These are phyloP conservation scores for Rhizopogon vesiculosus DNA, from an alignment of 768 basidiomycete species.

Conservation along the genomic window DNA sequence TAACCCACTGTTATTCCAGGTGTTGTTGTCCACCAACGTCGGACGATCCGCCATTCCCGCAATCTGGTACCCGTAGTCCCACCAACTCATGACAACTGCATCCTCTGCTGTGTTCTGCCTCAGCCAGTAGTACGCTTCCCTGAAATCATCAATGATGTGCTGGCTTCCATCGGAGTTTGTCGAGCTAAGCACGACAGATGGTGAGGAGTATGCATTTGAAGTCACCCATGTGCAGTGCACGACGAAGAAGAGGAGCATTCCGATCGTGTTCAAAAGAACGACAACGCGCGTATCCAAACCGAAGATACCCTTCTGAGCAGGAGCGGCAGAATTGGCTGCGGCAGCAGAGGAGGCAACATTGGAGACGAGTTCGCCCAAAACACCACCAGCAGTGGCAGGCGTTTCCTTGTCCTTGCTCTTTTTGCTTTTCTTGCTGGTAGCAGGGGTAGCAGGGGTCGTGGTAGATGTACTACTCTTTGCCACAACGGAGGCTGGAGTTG, in stretches of 20 bases:
- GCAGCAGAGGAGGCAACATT: constrained; percentile 29
- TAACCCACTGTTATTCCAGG: constrained; percentile 97
- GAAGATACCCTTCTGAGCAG: constrained; percentile 57
- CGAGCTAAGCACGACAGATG: constrained; percentile 92
- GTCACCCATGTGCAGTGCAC: constrained; percentile 98
- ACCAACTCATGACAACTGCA: constrained; percentile 98
- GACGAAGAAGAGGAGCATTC: constrained; percentile 86
- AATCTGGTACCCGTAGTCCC: constrained; percentile 99
- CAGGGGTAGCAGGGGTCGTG: constrained; percentile 20
- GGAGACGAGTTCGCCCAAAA: constrained; percentile 38
- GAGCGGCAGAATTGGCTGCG: constrained; percentile 19
- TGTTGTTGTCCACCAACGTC: constrained; percentile 97
- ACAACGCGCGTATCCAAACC: constrained; percentile 79
- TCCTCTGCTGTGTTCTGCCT: constrained; percentile 91
- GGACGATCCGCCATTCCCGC: constrained; percentile 98
- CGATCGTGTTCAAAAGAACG: constrained; percentile 69
- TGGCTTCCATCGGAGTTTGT: constrained; percentile 76
- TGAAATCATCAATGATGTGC: constrained; percentile 97
- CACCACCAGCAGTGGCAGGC: constrained; percentile 28
- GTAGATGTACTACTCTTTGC: constrained; percentile 21
- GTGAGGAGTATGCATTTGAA: constrained; percentile 91
- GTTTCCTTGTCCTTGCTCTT: constrained; percentile 56
- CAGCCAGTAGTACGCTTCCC: constrained; percentile 99
- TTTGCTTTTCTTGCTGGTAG: constrained; percentile 37
- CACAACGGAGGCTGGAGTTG: constrained; percentile 7